A percentile compares a stretch with the other conserved stretches of the same genome.
phyloP scores from a whole-genome alignment of 2,329 filamentous ascomycete species.

The Sporothrix dimorphospora region DNA sequence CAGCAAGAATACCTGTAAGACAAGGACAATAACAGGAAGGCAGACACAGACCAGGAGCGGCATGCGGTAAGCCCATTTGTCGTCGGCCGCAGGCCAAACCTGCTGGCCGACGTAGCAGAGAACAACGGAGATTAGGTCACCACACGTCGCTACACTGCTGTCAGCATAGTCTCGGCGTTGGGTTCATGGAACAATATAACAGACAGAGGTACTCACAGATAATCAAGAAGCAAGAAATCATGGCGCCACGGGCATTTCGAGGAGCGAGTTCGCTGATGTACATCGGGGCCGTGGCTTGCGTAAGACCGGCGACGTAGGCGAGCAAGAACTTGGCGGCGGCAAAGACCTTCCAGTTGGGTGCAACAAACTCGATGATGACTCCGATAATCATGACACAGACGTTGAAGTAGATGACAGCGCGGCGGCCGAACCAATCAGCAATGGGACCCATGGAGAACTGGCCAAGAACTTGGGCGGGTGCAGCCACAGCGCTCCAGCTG shows the following conservation, averaged over 20 bases:
- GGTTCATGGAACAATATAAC: neutral
- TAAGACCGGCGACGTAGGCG: constrained; percentile 2
- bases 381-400: constrained; percentile 15
- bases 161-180: too few relatives aligned
- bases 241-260: constrained; percentile 1
- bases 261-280: constrained; percentile 17
- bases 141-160: neutral
- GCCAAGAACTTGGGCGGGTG: constrained; percentile 9
- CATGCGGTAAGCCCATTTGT: constrained; percentile 15
- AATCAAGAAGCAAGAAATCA: constrained; percentile 6
- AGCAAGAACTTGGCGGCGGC: constrained; percentile 11
- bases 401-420: constrained; percentile 10
- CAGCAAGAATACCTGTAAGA: neutral
- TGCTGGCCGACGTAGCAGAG: constrained; percentile 10
- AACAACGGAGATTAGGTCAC: constrained; percentile 9
- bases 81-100: constrained; percentile 8
- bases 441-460: constrained; percentile 14
- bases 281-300: neutral
- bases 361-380: constrained; percentile 9
- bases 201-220: neutral
- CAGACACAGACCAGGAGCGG: constrained; percentile 7
- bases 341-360: constrained; percentile 18
- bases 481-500: constrained; percentile 17
- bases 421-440: constrained; percentile 7
- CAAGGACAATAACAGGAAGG: constrained; percentile 6